Evolutionary conservation across 139 green algal species (phyloP).

Genomic region (Chlorella ohadii): DNA sequence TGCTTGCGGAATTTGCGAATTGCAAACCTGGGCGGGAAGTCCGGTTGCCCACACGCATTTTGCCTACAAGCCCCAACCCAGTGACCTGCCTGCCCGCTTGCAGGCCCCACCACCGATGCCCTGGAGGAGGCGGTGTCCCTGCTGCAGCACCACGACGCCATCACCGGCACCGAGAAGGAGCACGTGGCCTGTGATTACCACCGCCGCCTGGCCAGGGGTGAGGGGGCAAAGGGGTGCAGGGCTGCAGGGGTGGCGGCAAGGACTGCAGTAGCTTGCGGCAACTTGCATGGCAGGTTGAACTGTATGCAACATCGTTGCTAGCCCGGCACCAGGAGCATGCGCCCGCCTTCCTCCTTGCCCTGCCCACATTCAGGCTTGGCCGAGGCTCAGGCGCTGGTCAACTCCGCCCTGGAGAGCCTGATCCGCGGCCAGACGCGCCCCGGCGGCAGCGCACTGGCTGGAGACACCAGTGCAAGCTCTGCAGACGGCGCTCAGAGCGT

Average conservation of each 20-base stretch:
- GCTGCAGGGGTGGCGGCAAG: no score
- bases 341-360: no score
- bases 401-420: slow-evolving; percentile 25
- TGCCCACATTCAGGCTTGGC: slow-evolving; percentile 28
- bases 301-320: no score
- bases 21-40: no score
- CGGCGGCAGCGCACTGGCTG: background rate
- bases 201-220: slow-evolving; percentile 49
- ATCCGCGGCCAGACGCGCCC: slow-evolving; percentile 10
- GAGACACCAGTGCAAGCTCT: no score
- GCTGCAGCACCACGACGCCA: slow-evolving; percentile 88
- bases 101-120: slow-evolving; percentile 37
- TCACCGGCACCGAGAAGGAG: slow-evolving; percentile 90
- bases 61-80: no score
- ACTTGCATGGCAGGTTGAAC: no score
- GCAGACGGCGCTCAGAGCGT: background rate
- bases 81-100: background rate
- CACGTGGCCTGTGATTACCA: slow-evolving; percentile 88
- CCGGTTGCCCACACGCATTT: no score
- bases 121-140: slow-evolving; percentile 76
- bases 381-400: slow-evolving; percentile 47
- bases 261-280: no score
- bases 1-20: no score
- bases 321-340: no score
- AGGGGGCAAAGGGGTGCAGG: background rate